These are phyloP conservation scores for Talaromyces borbonicus DNA, from an alignment of 495 filamentous ascomycete genomes.

Conservation along the genomic window DNA sequence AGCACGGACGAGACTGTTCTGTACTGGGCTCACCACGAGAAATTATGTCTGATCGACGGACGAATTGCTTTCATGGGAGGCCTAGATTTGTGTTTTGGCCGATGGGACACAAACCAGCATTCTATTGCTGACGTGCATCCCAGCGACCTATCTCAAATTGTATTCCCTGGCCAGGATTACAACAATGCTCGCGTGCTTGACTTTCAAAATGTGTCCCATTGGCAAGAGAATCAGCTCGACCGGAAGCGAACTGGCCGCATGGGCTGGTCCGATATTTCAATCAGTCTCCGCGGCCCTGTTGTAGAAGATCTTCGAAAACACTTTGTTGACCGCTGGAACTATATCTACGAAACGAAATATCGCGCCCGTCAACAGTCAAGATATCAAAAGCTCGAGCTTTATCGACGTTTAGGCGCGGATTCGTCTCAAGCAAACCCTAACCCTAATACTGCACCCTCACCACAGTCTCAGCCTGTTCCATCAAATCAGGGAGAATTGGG, in stretches of 20 bases:
- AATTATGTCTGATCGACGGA: constrained; percentile 77
- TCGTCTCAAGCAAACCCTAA: constrained; percentile 8
- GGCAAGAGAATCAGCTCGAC: constrained; percentile 80
- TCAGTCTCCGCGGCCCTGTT: constrained; percentile 71
- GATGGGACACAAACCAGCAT: constrained; percentile 61
- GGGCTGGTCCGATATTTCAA: constrained; percentile 87
- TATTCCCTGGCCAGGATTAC: constrained; percentile 91
- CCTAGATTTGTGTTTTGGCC: constrained; percentile 51
- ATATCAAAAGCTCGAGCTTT: constrained; percentile 45
- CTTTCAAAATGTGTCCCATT: constrained; percentile 76
- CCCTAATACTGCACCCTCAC: neutral
- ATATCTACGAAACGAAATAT: constrained; percentile 81
- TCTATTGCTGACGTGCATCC: constrained; percentile 82
- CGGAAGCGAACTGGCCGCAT: constrained; percentile 72
- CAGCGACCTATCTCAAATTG: constrained; percentile 55
- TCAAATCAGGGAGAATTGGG: constrained; percentile 6
- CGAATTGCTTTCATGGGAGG: constrained; percentile 82
- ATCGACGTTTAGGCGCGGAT: constrained; percentile 19
- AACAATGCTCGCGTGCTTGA: constrained; percentile 87
- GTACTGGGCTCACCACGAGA: constrained; percentile 96
- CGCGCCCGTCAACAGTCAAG: constrained; percentile 49
- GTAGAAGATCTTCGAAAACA: constrained; percentile 69
- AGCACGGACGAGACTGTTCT: constrained; percentile 69
- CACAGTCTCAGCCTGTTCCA: neutral
- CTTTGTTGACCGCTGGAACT: constrained; percentile 89